phyloP scores from a whole-genome alignment of 2,329 filamentous ascomycete species.

The Fusarium avenaceum region DNA sequence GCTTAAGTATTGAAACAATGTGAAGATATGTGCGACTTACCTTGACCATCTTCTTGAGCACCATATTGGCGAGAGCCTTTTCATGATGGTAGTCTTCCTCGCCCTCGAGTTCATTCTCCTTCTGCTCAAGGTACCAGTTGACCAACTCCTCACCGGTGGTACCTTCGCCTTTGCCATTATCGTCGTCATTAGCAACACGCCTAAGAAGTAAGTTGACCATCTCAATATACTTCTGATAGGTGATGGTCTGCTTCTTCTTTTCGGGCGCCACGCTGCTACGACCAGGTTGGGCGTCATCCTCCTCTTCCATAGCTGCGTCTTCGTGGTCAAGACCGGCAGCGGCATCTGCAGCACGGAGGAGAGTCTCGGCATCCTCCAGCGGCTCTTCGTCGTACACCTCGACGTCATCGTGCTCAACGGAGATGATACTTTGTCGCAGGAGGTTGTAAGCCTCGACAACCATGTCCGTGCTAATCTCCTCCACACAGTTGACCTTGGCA shows the following conservation, averaged over 20 bases:
- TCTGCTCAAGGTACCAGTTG: conserved; percentile 92
- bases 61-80: conserved; percentile 80
- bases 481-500: conserved; percentile 95
- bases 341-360: conserved; percentile 58
- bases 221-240: conserved; percentile 92
- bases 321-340: conserved; percentile 62
- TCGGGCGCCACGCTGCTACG: conserved; percentile 54
- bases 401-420: conserved; percentile 96
- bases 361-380: conserved; percentile 61
- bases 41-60: conserved; percentile 96
- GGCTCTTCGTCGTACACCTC: conserved; percentile 83
- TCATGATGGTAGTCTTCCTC: conserved; percentile 87
- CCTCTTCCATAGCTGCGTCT: conserved; percentile 59
- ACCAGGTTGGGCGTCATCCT: conserved; percentile 49
- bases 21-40: conserved; percentile 63
- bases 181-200: conserved; percentile 86
- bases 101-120: conserved; percentile 83
- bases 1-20: conserved; percentile 26
- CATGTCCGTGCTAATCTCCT: conserved; percentile 86
- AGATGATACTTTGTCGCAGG: conserved; percentile 94
- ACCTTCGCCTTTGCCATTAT: conserved; percentile 76
- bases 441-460: conserved; percentile 94
- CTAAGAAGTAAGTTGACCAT: conserved; percentile 90
- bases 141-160: conserved; percentile 86
- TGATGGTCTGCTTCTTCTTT: conserved; percentile 84